A percentile compares a stretch with the other conserved stretches of the same genome.
phyloP scores from a whole-genome alignment of 164 flowering plant genomes.

The Piper longum region DNA sequence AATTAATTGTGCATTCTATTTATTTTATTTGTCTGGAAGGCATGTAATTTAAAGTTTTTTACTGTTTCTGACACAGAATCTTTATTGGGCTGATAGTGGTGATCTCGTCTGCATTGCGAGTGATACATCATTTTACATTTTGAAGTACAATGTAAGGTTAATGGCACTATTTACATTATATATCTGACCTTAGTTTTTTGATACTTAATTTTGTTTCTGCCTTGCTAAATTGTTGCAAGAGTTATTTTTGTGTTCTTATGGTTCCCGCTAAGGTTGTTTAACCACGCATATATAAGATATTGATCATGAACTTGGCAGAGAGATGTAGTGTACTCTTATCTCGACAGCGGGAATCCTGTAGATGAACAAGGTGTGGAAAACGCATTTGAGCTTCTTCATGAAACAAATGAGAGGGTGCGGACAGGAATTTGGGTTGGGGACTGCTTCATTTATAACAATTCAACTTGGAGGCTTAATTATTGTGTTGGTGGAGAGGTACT shows the following conservation, averaged over 20 bases:
- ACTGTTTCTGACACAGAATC: slow-evolving; percentile 37
- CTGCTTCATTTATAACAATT: slow-evolving; percentile 82
- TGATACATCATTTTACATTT: slow-evolving; percentile 81
- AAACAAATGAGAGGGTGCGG: slow-evolving; percentile 80
- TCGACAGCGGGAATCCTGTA: slow-evolving; percentile 70
- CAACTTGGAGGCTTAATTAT: slow-evolving; percentile 92
- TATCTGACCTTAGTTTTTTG: too few relatives aligned
- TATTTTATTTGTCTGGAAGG: not conserved
- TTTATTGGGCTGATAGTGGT: slow-evolving; percentile 99
- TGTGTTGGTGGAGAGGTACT: slow-evolving; percentile 98
- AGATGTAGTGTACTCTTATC: slow-evolving; percentile 59
- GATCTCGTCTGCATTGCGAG: slow-evolving; percentile 89
- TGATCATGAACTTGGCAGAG: slow-evolving; percentile 37
- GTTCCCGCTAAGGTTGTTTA: too few relatives aligned
- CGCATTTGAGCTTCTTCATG: slow-evolving; percentile 94
- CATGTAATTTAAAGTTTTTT: not conserved
- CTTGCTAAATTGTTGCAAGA: too few relatives aligned
- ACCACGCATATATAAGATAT: too few relatives aligned
- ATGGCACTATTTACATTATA: not conserved
- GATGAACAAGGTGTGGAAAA: slow-evolving; percentile 97
- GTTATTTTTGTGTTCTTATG: too few relatives aligned
- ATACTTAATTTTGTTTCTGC: too few relatives aligned
- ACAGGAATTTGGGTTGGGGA: slow-evolving; percentile 99
- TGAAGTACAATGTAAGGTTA: slow-evolving; percentile 80
- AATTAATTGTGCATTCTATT: not conserved